phyloP scores from a whole-genome alignment of 2,329 filamentous ascomycete genomes.

The Herpotrichia juniperi region DNA sequence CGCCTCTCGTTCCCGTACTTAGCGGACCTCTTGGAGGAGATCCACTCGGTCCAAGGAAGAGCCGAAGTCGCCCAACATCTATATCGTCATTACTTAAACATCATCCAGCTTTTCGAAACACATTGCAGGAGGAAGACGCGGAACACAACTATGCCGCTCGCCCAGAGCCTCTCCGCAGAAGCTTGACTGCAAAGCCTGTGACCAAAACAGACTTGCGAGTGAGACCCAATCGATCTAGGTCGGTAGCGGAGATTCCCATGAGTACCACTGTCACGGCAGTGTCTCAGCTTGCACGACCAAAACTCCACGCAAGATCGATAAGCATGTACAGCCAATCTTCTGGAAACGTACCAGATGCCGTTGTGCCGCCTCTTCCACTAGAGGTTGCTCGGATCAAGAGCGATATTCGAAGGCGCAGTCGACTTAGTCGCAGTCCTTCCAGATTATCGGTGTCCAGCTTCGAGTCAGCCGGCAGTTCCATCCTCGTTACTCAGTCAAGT shows the following conservation, averaged over 20 bases:
- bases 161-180: constrained; percentile 15
- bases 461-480: constrained; percentile 49
- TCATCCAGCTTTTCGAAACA: constrained; percentile 35
- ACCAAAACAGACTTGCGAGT: constrained; percentile 15
- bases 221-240: constrained; percentile 31
- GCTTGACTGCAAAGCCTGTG: constrained; percentile 13
- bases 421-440: constrained; percentile 40
- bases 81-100: constrained; percentile 33
- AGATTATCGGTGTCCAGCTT: constrained; percentile 47
- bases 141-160: not conserved
- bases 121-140: constrained; percentile 4
- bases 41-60: constrained; percentile 20
- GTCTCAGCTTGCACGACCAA: constrained; percentile 18
- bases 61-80: constrained; percentile 25
- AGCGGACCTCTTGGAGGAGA: constrained; percentile 16
- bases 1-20: constrained; percentile 29
- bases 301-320: constrained; percentile 29
- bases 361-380: constrained; percentile 51
- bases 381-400: constrained; percentile 34
- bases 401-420: constrained; percentile 24
- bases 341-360: constrained; percentile 48
- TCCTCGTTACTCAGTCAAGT: constrained; percentile 46
- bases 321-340: constrained; percentile 32
- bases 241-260: constrained; percentile 28
- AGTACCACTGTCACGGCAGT: constrained; percentile 3